Conservation (phyloP, 148 eudicot species). For the Drosera capensis region DNA sequence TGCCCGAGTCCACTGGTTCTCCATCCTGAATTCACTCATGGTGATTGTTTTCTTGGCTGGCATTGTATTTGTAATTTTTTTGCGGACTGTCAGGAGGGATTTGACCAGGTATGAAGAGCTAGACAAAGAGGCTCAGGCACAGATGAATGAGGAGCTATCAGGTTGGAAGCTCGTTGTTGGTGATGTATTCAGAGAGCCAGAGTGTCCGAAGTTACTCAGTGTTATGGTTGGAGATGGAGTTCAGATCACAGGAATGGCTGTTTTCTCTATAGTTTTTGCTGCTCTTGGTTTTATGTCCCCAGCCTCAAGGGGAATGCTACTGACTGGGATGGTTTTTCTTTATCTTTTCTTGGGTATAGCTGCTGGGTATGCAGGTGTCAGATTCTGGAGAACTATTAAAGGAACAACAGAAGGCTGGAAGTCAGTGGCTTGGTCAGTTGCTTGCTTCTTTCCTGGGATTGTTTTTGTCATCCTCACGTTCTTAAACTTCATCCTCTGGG, state of each 20-base stretch:
- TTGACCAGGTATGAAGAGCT: conserved; percentile 45
- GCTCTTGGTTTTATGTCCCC: conserved; percentile 64
- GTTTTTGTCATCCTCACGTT: conserved; percentile 29
- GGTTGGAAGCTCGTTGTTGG: conserved; percentile 78
- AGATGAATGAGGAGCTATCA: conserved; percentile 54
- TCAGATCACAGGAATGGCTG: conserved; percentile 46
- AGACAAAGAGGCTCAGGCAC: conserved; percentile 61
- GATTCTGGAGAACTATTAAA: conserved; percentile 35
- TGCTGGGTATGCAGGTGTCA: conserved; percentile 53
- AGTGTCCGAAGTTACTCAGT: conserved; percentile 29
- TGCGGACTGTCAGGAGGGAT: conserved; percentile 53
- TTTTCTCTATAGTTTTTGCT: conserved; percentile 44
- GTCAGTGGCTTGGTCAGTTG: conserved; percentile 43
- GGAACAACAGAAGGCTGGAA: conserved; percentile 49
- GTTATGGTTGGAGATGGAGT: conserved; percentile 65
- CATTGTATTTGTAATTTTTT: conserved; percentile 45
- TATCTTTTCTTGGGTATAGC: conserved; percentile 36
- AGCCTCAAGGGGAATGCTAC: conserved; percentile 49
- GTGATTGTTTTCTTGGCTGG: conserved; percentile 54
- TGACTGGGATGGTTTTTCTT: conserved; percentile 43
- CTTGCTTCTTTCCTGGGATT: conserved; percentile 58
- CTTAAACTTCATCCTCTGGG: conserved; percentile 49
- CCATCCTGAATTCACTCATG: conserved; percentile 47
- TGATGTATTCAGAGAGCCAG: conserved; percentile 57
- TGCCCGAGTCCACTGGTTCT: conserved; percentile 49